These are phyloP conservation scores for Decorospora gaudefroyi DNA, from an alignment of 2,329 filamentous ascomycete species.

Conservation along the genomic window DNA sequence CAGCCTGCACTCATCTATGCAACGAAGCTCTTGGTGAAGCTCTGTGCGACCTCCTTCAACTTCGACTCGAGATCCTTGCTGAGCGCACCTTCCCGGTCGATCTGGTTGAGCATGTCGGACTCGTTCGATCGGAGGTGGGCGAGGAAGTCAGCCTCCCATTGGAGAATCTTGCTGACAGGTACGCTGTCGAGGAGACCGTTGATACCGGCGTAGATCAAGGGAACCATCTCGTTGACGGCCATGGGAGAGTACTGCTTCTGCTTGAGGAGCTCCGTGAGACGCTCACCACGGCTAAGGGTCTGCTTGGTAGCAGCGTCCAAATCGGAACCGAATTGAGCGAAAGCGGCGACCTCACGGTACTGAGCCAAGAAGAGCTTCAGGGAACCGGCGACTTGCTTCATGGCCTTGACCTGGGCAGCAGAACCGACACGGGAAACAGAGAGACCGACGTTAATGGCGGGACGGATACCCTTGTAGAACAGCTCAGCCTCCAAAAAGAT, in stretches of 20 bases:
- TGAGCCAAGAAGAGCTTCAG: constrained; percentile 99
- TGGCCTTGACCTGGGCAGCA: constrained; percentile 99
- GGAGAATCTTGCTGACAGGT: constrained; percentile 86
- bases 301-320: constrained; percentile 99
- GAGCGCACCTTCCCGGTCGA: constrained; percentile 93
- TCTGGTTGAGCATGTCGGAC: constrained; percentile 77
- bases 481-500: constrained; percentile 99
- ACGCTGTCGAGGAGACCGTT: constrained; percentile 91
- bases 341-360: constrained; percentile 99
- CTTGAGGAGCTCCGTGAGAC: constrained; percentile 97
- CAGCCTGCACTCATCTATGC: constrained; percentile 45
- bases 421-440: constrained; percentile 99
- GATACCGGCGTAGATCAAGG: constrained; percentile 98
- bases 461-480: constrained; percentile 99
- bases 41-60: constrained; percentile 74
- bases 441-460: constrained; percentile 99
- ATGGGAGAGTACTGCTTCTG: constrained; percentile 99
- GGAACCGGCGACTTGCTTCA: constrained; percentile 99
- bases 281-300: constrained; percentile 96
- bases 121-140: constrained; percentile 91
- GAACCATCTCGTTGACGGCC: constrained; percentile 99
- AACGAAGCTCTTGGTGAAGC: constrained; percentile 97
- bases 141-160: constrained; percentile 95
- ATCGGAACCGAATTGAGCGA: constrained; percentile 99
- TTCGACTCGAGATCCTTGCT: constrained; percentile 90